A percentile compares a stretch with the other conserved stretches of the same genome.
phyloP scores from a whole-genome alignment of 1,284 basidiomycete species.

The Phylloboletellus chloephorus region DNA sequence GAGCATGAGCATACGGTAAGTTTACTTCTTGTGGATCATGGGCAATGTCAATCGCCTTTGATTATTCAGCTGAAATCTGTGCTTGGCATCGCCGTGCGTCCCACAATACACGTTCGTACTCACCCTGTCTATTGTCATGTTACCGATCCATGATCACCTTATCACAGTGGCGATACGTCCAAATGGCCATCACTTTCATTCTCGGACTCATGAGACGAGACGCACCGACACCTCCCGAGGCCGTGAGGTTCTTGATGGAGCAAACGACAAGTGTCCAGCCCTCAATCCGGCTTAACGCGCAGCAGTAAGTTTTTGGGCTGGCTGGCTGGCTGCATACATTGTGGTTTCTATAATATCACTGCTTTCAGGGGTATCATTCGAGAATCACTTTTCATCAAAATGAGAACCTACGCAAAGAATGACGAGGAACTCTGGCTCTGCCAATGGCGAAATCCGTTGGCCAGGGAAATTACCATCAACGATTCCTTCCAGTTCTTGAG shows the following conservation, averaged over 20 bases:
- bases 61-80: slow-evolving; percentile 52
- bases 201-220: slow-evolving; percentile 75
- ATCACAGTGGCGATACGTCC: slow-evolving; percentile 82
- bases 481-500: slow-evolving; percentile 46
- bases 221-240: slow-evolving; percentile 52
- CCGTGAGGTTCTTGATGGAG: slow-evolving; percentile 66
- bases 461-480: slow-evolving; percentile 47
- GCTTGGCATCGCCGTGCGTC: slow-evolving; percentile 59
- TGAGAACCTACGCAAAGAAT: slow-evolving; percentile 72
- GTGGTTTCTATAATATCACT: slow-evolving; percentile 13
- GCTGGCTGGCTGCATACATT: too few species aligned
- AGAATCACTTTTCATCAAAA: slow-evolving; percentile 74
- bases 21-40: neutral
- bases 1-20: slow-evolving; percentile 48
- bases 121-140: neutral
- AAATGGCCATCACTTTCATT: slow-evolving; percentile 74
- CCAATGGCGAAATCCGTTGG: slow-evolving; percentile 74
- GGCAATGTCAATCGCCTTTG: slow-evolving; percentile 11
- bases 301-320: slow-evolving; percentile 50
- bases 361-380: slow-evolving; percentile 63
- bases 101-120: slow-evolving; percentile 64
- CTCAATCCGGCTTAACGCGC: slow-evolving; percentile 68
- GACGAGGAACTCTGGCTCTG: slow-evolving; percentile 74
- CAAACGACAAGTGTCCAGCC: slow-evolving; percentile 77
- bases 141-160: slow-evolving; percentile 6